phyloP scores from a whole-genome alignment of 2,329 filamentous ascomycete species.

The Colletotrichum phormii region DNA sequence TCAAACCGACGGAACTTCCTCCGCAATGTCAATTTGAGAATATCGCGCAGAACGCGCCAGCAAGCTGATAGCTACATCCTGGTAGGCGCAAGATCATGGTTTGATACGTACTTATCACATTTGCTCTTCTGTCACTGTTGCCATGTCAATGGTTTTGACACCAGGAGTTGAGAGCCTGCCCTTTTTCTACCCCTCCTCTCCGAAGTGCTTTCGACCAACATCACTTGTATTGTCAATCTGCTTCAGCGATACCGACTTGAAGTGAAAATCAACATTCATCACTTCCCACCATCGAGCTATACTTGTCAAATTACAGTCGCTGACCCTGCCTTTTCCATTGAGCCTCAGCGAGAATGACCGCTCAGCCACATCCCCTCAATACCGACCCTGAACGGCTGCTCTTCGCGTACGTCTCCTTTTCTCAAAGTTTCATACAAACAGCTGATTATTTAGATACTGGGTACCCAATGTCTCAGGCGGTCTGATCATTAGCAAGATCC shows the following conservation, averaged over 20 bases:
- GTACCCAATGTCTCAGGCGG: slow-evolving; percentile 66
- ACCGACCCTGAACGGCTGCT: slow-evolving; percentile 35
- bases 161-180: neutral
- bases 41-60: neutral
- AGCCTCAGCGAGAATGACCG: neutral
- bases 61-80: neutral
- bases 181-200: neutral
- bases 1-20: neutral
- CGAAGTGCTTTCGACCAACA: neutral
- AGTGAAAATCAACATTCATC: neutral
- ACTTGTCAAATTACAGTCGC: neutral
- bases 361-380: slow-evolving; percentile 29
- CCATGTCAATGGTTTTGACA: neutral
- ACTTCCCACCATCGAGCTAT: neutral
- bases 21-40: neutral
- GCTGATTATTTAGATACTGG: slow-evolving; percentile 55
- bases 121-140: neutral
- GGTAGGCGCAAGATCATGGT: neutral
- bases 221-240: neutral
- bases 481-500: slow-evolving; percentile 64
- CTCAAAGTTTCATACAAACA: neutral
- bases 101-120: neutral
- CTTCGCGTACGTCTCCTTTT: slow-evolving; percentile 38
- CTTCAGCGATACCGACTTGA: neutral
- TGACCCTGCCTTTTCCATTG: too few species aligned